A percentile compares a stretch with the other conserved stretches of the same genome.
phyloP scores from a whole-genome alignment of 129 eudicot genomes.

The Erigeron canadensis region DNA sequence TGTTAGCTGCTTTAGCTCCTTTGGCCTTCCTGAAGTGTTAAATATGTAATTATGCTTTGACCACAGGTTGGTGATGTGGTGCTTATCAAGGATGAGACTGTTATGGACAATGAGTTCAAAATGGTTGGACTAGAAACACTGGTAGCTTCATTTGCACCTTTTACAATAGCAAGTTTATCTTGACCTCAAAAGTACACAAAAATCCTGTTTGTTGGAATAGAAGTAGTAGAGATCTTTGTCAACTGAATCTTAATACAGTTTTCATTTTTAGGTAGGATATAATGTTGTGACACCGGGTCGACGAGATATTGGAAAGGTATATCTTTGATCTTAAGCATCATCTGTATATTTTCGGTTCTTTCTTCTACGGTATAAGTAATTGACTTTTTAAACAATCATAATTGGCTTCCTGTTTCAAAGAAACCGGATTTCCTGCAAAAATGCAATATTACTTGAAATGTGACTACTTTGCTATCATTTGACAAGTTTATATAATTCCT shows the following conservation, averaged over 20 bases:
- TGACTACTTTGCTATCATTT: background rate
- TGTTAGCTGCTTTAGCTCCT: background rate
- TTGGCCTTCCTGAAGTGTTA: background rate
- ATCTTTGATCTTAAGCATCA: constrained; percentile 1
- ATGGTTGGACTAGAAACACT: constrained; percentile 74
- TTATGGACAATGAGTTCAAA: constrained; percentile 58
- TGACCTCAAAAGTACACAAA: constrained; percentile 10
- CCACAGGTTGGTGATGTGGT: constrained; percentile 80
- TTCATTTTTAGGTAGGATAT: constrained; percentile 71
- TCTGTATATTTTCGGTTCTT: background rate
- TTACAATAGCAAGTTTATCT: background rate
- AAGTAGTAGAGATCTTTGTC: constrained; percentile 14
- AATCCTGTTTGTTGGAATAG: constrained; percentile 9
- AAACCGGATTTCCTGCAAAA: too few species aligned
- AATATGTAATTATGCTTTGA: constrained; percentile 18
- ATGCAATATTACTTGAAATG: background rate
- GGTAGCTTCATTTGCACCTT: constrained; percentile 38
- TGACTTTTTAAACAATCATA: background rate
- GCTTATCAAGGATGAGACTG: constrained; percentile 63
- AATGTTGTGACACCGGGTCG: constrained; percentile 65
- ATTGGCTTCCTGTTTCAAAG: background rate
- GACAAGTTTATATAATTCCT: constrained; percentile 8
- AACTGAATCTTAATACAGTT: constrained; percentile 17
- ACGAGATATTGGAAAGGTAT: constrained; percentile 67
- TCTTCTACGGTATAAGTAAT: background rate